Conservation (phyloP, 1,284 basidiomycete species). For the Ustilago shanxiensis region DNA sequence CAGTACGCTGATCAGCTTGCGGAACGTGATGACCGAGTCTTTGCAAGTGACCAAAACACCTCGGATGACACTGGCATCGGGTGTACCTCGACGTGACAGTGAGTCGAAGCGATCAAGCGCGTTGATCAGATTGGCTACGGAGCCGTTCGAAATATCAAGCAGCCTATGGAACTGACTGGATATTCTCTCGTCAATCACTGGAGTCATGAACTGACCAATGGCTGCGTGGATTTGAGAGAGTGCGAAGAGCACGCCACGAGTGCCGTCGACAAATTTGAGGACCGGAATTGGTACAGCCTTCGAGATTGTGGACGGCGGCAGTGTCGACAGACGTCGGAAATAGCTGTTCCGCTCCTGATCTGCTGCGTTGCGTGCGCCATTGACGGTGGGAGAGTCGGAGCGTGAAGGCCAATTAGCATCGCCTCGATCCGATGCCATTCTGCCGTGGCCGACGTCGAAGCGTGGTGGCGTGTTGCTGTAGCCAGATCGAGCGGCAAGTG, state of each 20-base stretch:
- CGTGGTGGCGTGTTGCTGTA: constrained; percentile 44
- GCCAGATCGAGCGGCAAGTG: constrained; percentile 43
- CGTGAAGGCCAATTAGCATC: constrained; percentile 37
- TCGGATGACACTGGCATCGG: constrained; percentile 79
- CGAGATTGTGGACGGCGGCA: constrained; percentile 78
- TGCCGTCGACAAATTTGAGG: constrained; percentile 83
- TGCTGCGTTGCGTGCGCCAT: constrained; percentile 75
- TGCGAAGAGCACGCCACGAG: constrained; percentile 91
- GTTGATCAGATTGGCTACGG: constrained; percentile 86
- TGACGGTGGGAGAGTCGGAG: constrained; percentile 58
- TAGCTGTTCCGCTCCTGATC: constrained; percentile 82
- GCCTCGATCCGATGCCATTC: constrained; percentile 36
- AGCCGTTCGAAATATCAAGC: constrained; percentile 77
- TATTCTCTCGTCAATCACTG: constrained; percentile 87
- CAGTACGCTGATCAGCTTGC: constrained; percentile 86
- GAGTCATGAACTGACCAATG: constrained; percentile 87
- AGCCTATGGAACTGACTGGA: constrained; percentile 56
- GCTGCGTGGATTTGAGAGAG: constrained; percentile 92
- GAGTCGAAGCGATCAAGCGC: constrained; percentile 93
- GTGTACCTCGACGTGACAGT: constrained; percentile 79
- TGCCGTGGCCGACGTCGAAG: constrained; percentile 37
- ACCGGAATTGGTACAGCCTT: constrained; percentile 82
- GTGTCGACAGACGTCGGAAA: constrained; percentile 84
- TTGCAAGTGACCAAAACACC: constrained; percentile 85
- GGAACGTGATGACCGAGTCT: constrained; percentile 86